Base-by-base conservation (phyloP, 2,329 filamentous ascomycete species). In the Chaetomiaceae sp. region DNA sequence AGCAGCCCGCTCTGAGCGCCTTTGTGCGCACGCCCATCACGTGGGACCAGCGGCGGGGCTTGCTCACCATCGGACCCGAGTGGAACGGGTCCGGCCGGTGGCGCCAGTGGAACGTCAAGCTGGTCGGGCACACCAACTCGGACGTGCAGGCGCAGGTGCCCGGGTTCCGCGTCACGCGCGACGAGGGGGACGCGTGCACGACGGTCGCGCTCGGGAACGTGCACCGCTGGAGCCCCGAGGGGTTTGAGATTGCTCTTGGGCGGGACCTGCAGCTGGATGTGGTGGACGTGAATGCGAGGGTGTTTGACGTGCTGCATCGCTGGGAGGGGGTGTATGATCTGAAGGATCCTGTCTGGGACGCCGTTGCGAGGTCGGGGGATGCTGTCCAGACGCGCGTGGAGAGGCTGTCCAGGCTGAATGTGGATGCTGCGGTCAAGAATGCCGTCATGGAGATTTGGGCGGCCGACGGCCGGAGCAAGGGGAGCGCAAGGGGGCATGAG, bases 391-490 rank as follows among this genome's bases (percentile, higher is more conserved):
- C 46, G 12, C 43, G 59, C 39, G 54, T 60, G 20, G 37, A 50
- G 50, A 49, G 39, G 50, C 27, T 63, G 48, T 16, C 30, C 33
- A 16, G 23, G 20, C n/a, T 59, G 47, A 35, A 54, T 16, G 49
- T 60, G 8, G 46, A 56, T 25, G 39, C 45, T 0, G 35, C 43
- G 9, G 10, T 63, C 9, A 57, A 55, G 51, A 56, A 57, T 23
- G 58, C 60, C 10, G 39, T 62, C 7, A 51, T 62, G 55, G 61
- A 63, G 55, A 52, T 63, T 35, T 63, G 61, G 61, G 55, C 50
- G 10, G 58, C 61, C 3, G 61, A 63, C 39, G 47, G 43, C n/a
- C 23, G 61, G 39, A 17, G 55, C 2, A n/a, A 48, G 20, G 57
- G 55, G 6, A 53, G 34, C 7, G 59, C 55, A 2, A 37, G 16